Percentiles rank a stretch among this genome's conserved stretches.
phyloP scores from a whole-genome alignment of 768 basidiomycete species.

The Boletus barrowsii region DNA sequence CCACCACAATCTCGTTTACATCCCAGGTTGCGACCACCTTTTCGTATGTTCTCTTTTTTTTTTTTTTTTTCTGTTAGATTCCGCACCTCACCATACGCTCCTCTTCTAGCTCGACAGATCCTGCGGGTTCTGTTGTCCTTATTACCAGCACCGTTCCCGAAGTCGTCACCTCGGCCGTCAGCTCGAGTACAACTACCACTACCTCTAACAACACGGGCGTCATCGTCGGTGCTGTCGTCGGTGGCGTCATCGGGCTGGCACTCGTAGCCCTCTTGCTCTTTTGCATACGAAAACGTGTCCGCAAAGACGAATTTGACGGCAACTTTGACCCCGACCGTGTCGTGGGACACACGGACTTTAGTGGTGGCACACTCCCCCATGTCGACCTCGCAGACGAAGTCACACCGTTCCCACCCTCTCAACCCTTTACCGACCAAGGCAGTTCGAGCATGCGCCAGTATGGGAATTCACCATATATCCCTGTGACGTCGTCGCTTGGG shows the following conservation, averaged over 20 bases:
- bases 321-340: conserved; percentile 50
- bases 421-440: conserved; percentile 1
- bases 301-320: conserved; percentile 45
- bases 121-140: conserved; percentile 17
- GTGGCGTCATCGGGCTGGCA: conserved; percentile 36
- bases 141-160: conserved; percentile 19
- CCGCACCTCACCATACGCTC: neutral
- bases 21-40: conserved; percentile 16
- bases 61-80: neutral
- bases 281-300: conserved; percentile 24
- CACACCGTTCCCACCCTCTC: conserved; percentile 20
- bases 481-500: conserved; percentile 1
- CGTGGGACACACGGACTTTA: conserved; percentile 20
- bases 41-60: conserved; percentile 13
- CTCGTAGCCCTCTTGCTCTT: conserved; percentile 29
- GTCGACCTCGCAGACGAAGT: conserved; percentile 31
- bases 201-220: conserved; percentile 31
- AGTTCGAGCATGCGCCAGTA: conserved; percentile 25
- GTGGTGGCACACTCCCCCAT: conserved; percentile 26
- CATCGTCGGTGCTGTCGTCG: conserved; percentile 55
- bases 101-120: conserved; percentile 19
- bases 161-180: conserved; percentile 13
- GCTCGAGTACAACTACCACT: neutral
- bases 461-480: conserved; percentile 8
- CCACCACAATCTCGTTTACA: conserved; percentile 9